Evolutionary conservation across 345 rosid genomes (phyloP).

Genomic region (Stellera chamaejasme): DNA sequence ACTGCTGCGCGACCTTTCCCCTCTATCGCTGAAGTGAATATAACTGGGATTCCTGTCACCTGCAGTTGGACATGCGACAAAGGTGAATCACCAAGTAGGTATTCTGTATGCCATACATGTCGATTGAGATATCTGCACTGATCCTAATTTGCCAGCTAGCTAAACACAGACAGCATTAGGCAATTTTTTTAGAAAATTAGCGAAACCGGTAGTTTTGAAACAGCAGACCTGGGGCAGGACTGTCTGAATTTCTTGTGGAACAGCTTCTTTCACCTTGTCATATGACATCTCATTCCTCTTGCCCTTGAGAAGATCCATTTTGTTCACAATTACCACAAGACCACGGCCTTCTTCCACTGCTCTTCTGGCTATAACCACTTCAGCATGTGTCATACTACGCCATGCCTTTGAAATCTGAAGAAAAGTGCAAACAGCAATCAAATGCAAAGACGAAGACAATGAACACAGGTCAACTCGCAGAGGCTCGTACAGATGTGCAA

Average conservation of each 20-base stretch:
- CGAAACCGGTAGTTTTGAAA: too few relatives aligned
- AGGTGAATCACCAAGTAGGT: neutral
- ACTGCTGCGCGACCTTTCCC: conserved; percentile 75
- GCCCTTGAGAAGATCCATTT: conserved; percentile 87
- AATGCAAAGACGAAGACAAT: neutral
- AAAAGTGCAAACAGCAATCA: conserved; percentile 9
- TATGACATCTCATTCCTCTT: conserved; percentile 35
- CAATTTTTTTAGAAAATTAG: too few relatives aligned
- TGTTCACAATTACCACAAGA: conserved; percentile 77
- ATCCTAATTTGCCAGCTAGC: too few relatives aligned
- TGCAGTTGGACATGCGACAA: conserved; percentile 22
- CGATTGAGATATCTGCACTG: too few relatives aligned
- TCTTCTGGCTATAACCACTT: conserved; percentile 89
- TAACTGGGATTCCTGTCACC: conserved; percentile 79
- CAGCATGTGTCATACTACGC: conserved; percentile 90
- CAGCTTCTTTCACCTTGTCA: conserved; percentile 78
- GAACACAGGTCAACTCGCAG: neutral
- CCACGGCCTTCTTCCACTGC: conserved; percentile 98
- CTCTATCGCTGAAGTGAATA: conserved; percentile 83
- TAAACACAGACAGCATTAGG: too few relatives aligned
- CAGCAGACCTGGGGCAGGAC: conserved; percentile 79
- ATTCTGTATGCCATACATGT: too few relatives aligned
- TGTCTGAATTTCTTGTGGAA: conserved; percentile 87
- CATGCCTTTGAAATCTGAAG: conserved; percentile 58
- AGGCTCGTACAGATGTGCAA: neutral